phyloP scores from a whole-genome alignment of 371 early-diverging fungal genomes.

The Zancudomyces culisetae region DNA sequence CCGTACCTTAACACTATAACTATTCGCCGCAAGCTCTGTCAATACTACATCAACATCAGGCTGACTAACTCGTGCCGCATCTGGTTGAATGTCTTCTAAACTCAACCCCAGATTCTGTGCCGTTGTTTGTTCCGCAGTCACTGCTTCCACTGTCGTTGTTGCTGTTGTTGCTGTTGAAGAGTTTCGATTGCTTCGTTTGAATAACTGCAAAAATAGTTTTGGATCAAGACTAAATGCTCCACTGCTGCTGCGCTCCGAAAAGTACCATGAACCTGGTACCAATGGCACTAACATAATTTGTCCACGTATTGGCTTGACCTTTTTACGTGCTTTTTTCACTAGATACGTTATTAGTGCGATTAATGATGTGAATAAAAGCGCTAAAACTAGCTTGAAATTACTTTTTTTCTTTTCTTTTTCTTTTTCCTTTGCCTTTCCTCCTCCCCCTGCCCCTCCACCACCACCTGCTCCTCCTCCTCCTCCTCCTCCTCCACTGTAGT shows the following conservation, averaged over 20 bases:
- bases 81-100: neutral
- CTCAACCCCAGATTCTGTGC: neutral
- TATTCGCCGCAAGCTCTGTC: neutral
- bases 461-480: neutral
- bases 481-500: neutral
- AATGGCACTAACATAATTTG: neutral
- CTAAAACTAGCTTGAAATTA: neutral
- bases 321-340: neutral
- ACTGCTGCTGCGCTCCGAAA: neutral
- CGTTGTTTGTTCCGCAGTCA: neutral
- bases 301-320: neutral
- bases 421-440: neutral
- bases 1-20: conserved; percentile 14
- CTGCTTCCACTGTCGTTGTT: too few relatives aligned
- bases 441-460: neutral
- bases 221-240: too few relatives aligned
- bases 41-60: neutral
- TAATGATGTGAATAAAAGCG: neutral
- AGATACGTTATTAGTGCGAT: neutral
- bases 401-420: neutral
- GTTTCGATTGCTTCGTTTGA: too few relatives aligned
- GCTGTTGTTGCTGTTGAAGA: too few relatives aligned
- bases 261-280: neutral
- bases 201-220: too few relatives aligned
- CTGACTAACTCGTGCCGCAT: neutral